Evolutionary conservation across 164 flowering plant species (phyloP).

Genomic region (Santalum album): DNA sequence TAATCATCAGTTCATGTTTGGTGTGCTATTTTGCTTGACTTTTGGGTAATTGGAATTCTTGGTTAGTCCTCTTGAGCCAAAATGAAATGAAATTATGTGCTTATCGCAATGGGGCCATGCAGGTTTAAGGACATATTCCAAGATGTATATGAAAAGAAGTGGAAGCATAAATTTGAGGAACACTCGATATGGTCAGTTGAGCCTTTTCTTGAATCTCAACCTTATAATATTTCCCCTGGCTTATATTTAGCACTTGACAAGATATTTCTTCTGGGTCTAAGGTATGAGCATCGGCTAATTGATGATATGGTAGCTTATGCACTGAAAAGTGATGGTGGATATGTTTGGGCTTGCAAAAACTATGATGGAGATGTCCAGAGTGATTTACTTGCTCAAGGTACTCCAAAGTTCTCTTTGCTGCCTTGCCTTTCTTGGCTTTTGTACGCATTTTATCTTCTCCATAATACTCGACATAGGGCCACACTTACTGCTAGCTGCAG

Average conservation of each 20-base stretch:
- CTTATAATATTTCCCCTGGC: neutral
- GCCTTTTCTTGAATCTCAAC: neutral
- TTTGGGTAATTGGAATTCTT: neutral
- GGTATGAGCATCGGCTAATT: conserved; percentile 98
- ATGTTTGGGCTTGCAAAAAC: conserved; percentile 99
- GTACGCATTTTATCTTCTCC: neutral
- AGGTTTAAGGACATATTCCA: conserved; percentile 98
- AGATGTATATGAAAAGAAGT: conserved; percentile 85
- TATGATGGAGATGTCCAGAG: conserved; percentile 99
- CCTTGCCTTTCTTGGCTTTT: neutral
- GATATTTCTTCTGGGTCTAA: conserved; percentile 16
- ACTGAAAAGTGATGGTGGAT: conserved; percentile 92
- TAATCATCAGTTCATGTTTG: conserved; percentile 13
- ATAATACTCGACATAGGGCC: neutral
- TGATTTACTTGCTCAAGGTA: conserved; percentile 99
- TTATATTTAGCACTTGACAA: no score
- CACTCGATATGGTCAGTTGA: conserved; percentile 68
- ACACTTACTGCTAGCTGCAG: neutral
- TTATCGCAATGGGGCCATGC: conserved; percentile 7
- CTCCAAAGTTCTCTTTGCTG: conserved; percentile 3
- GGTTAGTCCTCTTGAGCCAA: neutral
- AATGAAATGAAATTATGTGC: neutral
- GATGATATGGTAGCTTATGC: conserved; percentile 99
- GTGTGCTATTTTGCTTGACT: neutral
- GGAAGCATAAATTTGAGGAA: conserved; percentile 87